These are phyloP conservation scores for Groenewaldozyma auringiensis DNA, from an alignment of 1,139 yeast genomes.

Conservation along the genomic window DNA sequence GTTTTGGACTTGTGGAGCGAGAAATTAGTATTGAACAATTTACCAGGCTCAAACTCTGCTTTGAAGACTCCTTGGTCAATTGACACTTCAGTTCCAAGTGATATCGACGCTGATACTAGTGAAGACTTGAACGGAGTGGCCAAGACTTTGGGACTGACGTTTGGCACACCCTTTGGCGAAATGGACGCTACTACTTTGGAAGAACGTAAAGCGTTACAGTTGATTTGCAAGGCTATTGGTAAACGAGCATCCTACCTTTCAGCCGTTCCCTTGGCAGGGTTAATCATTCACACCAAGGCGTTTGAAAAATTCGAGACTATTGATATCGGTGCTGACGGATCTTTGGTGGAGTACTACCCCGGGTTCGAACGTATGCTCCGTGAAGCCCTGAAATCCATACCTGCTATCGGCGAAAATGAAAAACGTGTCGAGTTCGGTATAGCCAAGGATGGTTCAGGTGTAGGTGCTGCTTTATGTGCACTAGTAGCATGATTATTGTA, in stretches of 20 bases:
- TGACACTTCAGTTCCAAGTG: slow-evolving; percentile 75
- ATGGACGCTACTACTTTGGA: slow-evolving; percentile 42
- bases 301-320: slow-evolving; percentile 49
- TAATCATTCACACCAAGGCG: slow-evolving; percentile 50
- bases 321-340: slow-evolving; percentile 92
- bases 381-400: slow-evolving; percentile 60
- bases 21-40: slow-evolving; percentile 35
- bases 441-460: slow-evolving; percentile 93
- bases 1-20: slow-evolving; percentile 57
- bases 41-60: slow-evolving; percentile 37
- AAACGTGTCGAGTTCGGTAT: slow-evolving; percentile 63
- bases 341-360: slow-evolving; percentile 87
- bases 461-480: slow-evolving; percentile 94
- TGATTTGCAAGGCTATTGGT: slow-evolving; percentile 67
- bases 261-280: slow-evolving; percentile 83
- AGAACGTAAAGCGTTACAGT: slow-evolving; percentile 67
- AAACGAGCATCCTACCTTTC: slow-evolving; percentile 79
- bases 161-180: slow-evolving; percentile 41
- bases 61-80: slow-evolving; percentile 58
- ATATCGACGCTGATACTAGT: slow-evolving; percentile 74
- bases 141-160: slow-evolving; percentile 28
- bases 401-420: slow-evolving; percentile 48
- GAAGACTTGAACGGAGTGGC: slow-evolving; percentile 60
- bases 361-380: slow-evolving; percentile 70
- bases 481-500: slow-evolving; percentile 29